Percentiles rank a stretch among this genome's conserved stretches.
phyloP scores from a whole-genome alignment of 176 grass and related monocot genomes.

The Hordeum marinum region DNA sequence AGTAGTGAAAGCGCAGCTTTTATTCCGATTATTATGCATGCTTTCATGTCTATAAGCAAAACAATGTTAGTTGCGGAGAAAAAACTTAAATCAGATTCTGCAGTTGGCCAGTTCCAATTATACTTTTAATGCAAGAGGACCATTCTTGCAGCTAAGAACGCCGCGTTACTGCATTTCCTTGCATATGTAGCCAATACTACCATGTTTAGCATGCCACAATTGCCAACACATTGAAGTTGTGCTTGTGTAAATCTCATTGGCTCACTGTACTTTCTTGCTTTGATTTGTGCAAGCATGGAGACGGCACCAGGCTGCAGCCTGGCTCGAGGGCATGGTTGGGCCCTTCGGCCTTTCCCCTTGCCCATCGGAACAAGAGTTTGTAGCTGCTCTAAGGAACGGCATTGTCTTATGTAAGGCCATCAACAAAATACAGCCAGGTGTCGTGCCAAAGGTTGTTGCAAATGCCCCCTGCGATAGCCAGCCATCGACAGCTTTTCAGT shows the following conservation, averaged over 20 bases:
- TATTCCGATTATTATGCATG: neutral
- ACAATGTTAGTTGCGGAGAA: neutral
- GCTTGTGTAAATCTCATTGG: neutral
- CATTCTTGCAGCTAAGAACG: neutral
- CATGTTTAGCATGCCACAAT: neutral
- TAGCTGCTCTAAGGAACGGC: conserved; percentile 62
- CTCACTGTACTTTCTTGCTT: conserved; percentile 27
- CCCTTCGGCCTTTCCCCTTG: conserved; percentile 40
- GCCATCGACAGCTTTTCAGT: conserved; percentile 67
- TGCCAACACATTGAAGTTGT: neutral
- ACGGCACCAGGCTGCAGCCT: conserved; percentile 58
- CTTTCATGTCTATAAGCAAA: neutral
- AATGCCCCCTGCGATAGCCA: conserved; percentile 57
- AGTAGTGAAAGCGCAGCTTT: neutral
- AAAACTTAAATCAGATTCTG: neutral
- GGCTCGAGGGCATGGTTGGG: conserved; percentile 65
- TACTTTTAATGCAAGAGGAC: neutral
- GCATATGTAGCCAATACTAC: neutral
- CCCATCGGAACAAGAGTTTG: conserved; percentile 67
- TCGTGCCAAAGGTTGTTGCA: conserved; percentile 57
- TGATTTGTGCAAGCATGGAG: conserved; percentile 56
- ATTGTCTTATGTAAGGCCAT: conserved; percentile 82
- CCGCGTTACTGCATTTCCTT: neutral
- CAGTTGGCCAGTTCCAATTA: neutral
- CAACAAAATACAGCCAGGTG: conserved; percentile 68